Conservation (phyloP, 345 rosid genomes). For the Hibiscus tridactylites region DNA sequence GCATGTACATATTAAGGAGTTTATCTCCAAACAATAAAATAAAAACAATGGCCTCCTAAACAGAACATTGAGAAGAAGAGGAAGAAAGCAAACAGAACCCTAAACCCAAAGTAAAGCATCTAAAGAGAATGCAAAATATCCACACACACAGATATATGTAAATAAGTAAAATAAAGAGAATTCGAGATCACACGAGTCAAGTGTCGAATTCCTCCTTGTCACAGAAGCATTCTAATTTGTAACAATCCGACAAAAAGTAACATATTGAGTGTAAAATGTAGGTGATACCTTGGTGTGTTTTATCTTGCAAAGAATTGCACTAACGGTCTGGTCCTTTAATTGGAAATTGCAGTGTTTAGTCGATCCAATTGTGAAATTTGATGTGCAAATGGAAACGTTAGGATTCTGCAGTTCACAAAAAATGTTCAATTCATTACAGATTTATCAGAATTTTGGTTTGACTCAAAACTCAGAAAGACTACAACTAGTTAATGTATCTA, state of each 20-base stretch:
- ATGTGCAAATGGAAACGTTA: slow-evolving; percentile 27
- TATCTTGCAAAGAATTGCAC: slow-evolving; percentile 51
- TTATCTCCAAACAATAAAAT: slow-evolving; percentile 36
- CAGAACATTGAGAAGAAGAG: neutral
- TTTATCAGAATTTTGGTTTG: neutral
- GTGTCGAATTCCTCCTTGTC: neutral
- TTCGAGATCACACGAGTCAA: neutral
- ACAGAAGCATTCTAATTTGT: neutral
- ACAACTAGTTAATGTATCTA: neutral
- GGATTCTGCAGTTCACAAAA: slow-evolving; percentile 42
- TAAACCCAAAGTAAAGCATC: slow-evolving; percentile 1
- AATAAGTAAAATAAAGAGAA: neutral
- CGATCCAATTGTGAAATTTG: slow-evolving; percentile 53
- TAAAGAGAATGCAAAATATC: neutral
- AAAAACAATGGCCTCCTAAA: slow-evolving; percentile 5
- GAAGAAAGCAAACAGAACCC: neutral
- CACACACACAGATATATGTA: neutral
- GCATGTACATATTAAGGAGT: slow-evolving; percentile 47
- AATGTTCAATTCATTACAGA: neutral
- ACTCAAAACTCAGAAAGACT: neutral
- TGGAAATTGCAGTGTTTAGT: slow-evolving; percentile 38
- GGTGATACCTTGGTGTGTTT: slow-evolving; percentile 46
- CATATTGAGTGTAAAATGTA: neutral
- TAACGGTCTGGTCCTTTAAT: slow-evolving; percentile 41
- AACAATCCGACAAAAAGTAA: neutral